Evolutionary conservation across 306 rosid species (phyloP), one percentile per base, ranked within the genome.

Genomic region (Canavalia ensiformis): DNA sequence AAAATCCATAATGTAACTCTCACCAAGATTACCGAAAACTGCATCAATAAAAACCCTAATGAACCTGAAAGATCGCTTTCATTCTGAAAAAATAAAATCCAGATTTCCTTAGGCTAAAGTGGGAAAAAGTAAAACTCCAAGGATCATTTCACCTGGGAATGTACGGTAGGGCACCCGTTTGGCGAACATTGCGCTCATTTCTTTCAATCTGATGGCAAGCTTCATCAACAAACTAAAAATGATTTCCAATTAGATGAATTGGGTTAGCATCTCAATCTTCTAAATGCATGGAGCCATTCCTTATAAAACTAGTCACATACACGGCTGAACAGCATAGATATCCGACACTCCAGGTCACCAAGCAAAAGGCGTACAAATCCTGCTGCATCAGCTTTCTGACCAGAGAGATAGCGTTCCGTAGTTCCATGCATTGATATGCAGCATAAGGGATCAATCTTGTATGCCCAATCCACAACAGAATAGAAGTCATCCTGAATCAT

Each of bases 351-450:
- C 49, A 95, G 79, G 79, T 93, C 98, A 66, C 90, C 98, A 71
- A 95, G 98, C 90, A 95, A 74, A 82, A 91, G 86, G 72, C 93
- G 92, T 52, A 95, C 99, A 88, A 90, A 91, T 79, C 98, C 97
- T 55, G 99, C 98, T 66, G 98, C 97, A 84, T 93, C 98, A 68
- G 91, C 94, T 88, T 93, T 93, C 84, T 89, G 98, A 84, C 97
- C 82, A 51, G 97, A 91, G 67, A 95, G 98, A 92, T 90, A 93
- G 67, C 92, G 93, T 87, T 95, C 98, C 30, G 99, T 95, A 75
- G 86, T 88, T 77, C 99, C 99, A 87, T 95, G 97, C 98, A 95
- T 93, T 57, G 99, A 95, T 89, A 95, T 95, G 89, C 99, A 89
- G 78, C 97, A 91, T 50, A 95, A 86, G 39, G 99, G 98, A 81